A percentile compares a stretch with the other conserved stretches of the same genome.
Conservation (phyloP, 768 basidiomycete species). For the Pulveroboletus sp. region DNA sequence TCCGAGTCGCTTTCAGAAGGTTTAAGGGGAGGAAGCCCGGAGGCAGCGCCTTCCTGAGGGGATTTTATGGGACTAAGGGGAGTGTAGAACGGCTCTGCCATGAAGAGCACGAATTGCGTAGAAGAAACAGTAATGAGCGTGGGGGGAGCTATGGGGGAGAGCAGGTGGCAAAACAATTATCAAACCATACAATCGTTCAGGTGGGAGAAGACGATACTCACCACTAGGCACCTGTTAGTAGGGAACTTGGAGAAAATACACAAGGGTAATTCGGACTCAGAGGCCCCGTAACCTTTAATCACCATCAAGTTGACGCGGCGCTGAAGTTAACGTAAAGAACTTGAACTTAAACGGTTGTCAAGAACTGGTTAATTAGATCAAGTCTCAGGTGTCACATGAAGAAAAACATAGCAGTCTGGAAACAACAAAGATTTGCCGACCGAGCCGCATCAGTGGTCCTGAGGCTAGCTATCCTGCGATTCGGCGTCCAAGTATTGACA, state of each 20-base stretch:
- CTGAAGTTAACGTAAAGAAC: too few relatives aligned
- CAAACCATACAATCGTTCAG: background rate
- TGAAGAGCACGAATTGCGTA: background rate
- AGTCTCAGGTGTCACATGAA: too few relatives aligned
- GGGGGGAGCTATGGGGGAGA: background rate
- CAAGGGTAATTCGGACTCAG: background rate
- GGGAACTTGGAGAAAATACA: background rate
- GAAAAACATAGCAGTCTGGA: too few relatives aligned
- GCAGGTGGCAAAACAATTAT: background rate
- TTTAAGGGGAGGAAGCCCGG: background rate
- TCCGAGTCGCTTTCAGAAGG: background rate
- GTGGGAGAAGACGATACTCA: background rate
- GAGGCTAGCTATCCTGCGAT: too few relatives aligned
- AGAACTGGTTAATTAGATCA: too few relatives aligned
- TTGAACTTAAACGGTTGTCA: too few relatives aligned
- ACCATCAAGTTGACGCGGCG: too few relatives aligned
- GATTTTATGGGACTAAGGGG: conserved; percentile 13
- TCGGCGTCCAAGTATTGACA: too few relatives aligned
- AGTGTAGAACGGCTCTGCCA: conserved; percentile 20
- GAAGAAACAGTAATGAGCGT: conserved; percentile 8
- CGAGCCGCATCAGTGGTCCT: too few relatives aligned
- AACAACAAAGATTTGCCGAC: too few relatives aligned
- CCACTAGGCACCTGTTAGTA: background rate
- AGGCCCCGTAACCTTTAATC: too few relatives aligned
- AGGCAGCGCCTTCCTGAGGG: background rate